These are phyloP conservation scores for Colletotrichum tropicale DNA, from an alignment of 2,329 filamentous ascomycete genomes.

Conservation along the genomic window DNA sequence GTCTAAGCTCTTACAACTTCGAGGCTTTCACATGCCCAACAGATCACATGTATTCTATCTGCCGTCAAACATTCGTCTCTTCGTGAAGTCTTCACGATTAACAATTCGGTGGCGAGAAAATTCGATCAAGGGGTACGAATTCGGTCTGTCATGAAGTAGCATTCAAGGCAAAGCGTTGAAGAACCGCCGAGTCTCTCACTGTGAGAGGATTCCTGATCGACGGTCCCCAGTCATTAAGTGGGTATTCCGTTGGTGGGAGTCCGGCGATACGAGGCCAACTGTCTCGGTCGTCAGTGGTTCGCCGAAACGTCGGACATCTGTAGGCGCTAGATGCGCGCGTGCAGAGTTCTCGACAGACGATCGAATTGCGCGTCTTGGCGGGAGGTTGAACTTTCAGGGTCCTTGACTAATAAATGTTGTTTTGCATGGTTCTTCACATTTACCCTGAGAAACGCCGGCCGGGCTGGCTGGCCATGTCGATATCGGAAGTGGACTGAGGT, in stretches of 20 bases:
- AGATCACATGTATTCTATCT: not conserved
- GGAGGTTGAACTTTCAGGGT: not conserved
- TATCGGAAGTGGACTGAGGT: not conserved
- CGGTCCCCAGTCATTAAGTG: not conserved
- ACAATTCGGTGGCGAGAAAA: not conserved
- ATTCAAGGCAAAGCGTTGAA: not conserved
- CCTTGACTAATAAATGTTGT: not conserved
- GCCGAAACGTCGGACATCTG: not conserved
- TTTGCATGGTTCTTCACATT: not conserved
- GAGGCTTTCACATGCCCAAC: not conserved
- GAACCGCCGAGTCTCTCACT: not conserved
- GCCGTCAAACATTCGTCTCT: not conserved
- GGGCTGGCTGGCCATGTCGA: not conserved
- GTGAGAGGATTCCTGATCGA: not conserved
- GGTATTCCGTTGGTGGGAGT: not conserved
- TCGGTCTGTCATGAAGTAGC: not conserved
- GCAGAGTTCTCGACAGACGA: not conserved
- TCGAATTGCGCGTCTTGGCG: not conserved
- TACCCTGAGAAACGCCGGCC: not conserved
- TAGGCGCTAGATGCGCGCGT: not conserved
- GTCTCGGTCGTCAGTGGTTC: not conserved
- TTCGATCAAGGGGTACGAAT: not conserved
- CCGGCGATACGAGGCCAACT: not conserved
- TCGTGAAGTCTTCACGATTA: not conserved
- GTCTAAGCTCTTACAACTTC: not conserved